Percentiles rank a stretch among this genome's conserved stretches.
Conservation (phyloP, 169 alveolate genomes). For the Perkinsus olseni region DNA sequence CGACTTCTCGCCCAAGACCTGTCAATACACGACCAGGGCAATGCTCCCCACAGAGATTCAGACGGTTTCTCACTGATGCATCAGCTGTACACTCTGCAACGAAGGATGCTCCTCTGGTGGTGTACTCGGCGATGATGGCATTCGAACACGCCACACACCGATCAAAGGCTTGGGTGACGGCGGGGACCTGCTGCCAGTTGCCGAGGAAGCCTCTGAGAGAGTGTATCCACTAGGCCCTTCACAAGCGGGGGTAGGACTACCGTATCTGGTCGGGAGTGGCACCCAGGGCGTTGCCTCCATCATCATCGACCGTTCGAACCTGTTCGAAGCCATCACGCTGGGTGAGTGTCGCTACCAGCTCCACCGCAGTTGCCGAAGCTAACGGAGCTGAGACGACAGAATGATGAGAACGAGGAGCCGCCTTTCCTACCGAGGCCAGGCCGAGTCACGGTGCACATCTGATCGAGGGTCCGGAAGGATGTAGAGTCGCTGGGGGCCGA, state of each 20-base stretch:
- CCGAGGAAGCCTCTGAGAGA: neutral
- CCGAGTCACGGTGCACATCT: constrained; percentile 86
- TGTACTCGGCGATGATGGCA: neutral
- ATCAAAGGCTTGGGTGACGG: neutral
- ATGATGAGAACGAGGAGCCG: neutral
- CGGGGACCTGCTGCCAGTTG: neutral
- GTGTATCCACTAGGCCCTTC: neutral
- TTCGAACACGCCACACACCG: neutral
- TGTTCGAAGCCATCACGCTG: constrained; percentile 36
- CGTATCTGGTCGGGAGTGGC: neutral
- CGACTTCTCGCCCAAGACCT: no score
- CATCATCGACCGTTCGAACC: constrained; percentile 32
- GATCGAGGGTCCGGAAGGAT: constrained; percentile 80
- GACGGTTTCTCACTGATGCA: neutral
- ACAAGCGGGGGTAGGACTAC: neutral
- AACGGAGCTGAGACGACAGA: neutral
- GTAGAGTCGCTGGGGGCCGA: constrained; percentile 81
- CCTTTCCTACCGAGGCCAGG: constrained; percentile 68
- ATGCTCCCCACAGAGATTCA: no score
- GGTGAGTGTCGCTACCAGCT: constrained; percentile 65
- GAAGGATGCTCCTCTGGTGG: neutral
- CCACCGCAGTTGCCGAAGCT: constrained; percentile 63
- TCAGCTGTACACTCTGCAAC: neutral
- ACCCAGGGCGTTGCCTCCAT: neutral
- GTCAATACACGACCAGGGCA: no score